Conservation (phyloP, 2,329 filamentous ascomycete genomes). For the Aspergillaceae sp. region DNA sequence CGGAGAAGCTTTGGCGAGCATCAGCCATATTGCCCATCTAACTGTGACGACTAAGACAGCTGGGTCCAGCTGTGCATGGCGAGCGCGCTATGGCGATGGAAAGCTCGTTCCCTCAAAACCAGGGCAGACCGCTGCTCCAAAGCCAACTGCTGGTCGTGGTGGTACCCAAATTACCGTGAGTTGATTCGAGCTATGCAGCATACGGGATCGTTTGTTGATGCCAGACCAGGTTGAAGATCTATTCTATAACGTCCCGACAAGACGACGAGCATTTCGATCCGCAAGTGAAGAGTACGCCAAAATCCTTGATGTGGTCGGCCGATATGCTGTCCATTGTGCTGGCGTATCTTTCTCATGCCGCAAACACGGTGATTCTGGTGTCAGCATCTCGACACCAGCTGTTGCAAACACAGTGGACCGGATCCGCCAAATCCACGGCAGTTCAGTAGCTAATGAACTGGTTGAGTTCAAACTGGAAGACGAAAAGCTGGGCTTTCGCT, state of each 20-base stretch:
- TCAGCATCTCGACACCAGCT: conserved; percentile 69
- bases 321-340: conserved; percentile 84
- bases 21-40: conserved; percentile 95
- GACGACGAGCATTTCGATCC: conserved; percentile 82
- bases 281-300: conserved; percentile 94
- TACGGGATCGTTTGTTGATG: conserved; percentile 1
- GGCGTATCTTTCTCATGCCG: conserved; percentile 95
- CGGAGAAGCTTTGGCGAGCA: conserved; percentile 90
- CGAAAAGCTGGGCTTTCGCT: conserved; percentile 72
- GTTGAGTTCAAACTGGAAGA: conserved; percentile 66
- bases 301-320: conserved; percentile 87
- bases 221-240: conserved; percentile 66
- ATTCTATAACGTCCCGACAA: conserved; percentile 91
- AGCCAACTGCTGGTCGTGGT: conserved; percentile 73
- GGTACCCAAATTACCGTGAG: conserved; percentile 83
- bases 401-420: conserved; percentile 67
- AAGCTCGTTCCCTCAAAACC: conserved; percentile 76
- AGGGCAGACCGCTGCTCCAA: conserved; percentile 77
- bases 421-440: conserved; percentile 84
- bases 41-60: conserved; percentile 90
- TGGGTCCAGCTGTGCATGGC: conserved; percentile 80
- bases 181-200: not conserved
- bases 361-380: conserved; percentile 81
- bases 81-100: conserved; percentile 77
- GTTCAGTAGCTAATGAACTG: conserved; percentile 76